These are phyloP conservation scores for Solanum hybrid DNA, from an alignment of 305 asterid genomes.

Conservation along the genomic window DNA sequence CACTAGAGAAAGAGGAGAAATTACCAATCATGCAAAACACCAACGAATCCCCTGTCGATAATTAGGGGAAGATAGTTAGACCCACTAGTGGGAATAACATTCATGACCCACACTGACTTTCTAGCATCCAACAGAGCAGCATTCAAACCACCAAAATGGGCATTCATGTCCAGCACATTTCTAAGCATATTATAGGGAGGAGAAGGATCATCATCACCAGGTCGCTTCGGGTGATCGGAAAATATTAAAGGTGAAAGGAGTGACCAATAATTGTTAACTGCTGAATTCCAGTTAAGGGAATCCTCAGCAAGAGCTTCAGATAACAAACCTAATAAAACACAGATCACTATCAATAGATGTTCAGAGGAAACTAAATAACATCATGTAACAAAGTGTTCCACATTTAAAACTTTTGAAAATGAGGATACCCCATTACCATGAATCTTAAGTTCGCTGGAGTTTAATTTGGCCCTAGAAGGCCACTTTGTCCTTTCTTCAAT, in stretches of 20 bases:
- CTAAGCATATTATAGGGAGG: conserved; percentile 99
- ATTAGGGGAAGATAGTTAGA: conserved; percentile 70
- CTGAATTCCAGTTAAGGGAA: conserved; percentile 61
- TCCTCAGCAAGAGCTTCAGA: conserved; percentile 73
- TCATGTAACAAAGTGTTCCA: background rate
- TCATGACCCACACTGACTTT: conserved; percentile 97
- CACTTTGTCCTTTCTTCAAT: conserved; percentile 69
- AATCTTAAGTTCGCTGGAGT: conserved; percentile 54
- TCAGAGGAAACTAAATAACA: background rate
- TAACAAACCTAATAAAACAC: conserved; percentile 37
- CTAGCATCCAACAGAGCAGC: conserved; percentile 74
- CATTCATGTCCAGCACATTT: conserved; percentile 96
- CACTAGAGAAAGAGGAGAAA: conserved; percentile 10
- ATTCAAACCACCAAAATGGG: conserved; percentile 86
- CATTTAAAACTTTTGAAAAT: background rate
- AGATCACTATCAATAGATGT: background rate
- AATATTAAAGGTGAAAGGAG: conserved; percentile 89
- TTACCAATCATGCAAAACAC: conserved; percentile 95
- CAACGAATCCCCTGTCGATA: conserved; percentile 79
- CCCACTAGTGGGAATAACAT: conserved; percentile 75
- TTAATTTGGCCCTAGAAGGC: conserved; percentile 73
- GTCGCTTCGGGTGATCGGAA: conserved; percentile 98
- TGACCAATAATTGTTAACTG: conserved; percentile 86
- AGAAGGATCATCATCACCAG: conserved; percentile 97
- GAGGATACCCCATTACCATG: conserved; percentile 42